These are phyloP conservation scores for Nigrospora sphaerica DNA, from an alignment of 2,329 filamentous ascomycete species.

Conservation along the genomic window DNA sequence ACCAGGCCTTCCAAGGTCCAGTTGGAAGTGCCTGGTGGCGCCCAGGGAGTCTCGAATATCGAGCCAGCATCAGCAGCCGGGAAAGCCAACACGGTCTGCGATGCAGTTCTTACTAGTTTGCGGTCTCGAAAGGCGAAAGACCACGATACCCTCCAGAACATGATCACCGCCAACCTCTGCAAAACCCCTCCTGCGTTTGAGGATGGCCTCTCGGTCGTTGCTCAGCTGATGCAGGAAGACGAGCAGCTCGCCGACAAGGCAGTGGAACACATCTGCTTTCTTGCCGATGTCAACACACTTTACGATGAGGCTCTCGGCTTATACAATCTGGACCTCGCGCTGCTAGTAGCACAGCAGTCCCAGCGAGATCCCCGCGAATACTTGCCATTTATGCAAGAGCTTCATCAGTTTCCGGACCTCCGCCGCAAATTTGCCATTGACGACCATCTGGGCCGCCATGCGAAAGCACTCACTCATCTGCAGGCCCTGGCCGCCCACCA, in stretches of 20 bases:
- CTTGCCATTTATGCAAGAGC: slow-evolving; percentile 82
- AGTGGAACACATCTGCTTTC: slow-evolving; percentile 94
- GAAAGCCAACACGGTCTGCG: slow-evolving; percentile 86
- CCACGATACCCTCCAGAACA: slow-evolving; percentile 64
- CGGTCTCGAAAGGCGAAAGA: slow-evolving; percentile 52
- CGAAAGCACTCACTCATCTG: slow-evolving; percentile 73
- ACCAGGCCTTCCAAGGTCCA: slow-evolving; percentile 49
- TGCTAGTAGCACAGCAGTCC: slow-evolving; percentile 89
- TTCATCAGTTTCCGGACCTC: slow-evolving; percentile 66
- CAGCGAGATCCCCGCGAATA: slow-evolving; percentile 96
- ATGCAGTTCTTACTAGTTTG: slow-evolving; percentile 69
- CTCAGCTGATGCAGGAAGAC: slow-evolving; percentile 62
- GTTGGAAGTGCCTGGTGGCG: slow-evolving; percentile 8
- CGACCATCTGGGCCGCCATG: slow-evolving; percentile 69
- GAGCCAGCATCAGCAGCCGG: slow-evolving; percentile 15
- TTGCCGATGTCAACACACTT: slow-evolving; percentile 85
- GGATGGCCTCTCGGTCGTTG: slow-evolving; percentile 73
- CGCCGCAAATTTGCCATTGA: slow-evolving; percentile 81
- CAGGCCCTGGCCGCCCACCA: slow-evolving; percentile 67
- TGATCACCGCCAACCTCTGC: slow-evolving; percentile 91
- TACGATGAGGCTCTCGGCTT: slow-evolving; percentile 87
- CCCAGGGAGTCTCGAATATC: neutral
- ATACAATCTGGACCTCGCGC: slow-evolving; percentile 83
- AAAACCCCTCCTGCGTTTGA: slow-evolving; percentile 87
- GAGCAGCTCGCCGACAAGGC: slow-evolving; percentile 74